Conservation (phyloP, 208 protist genomes). For the Naegleria lovaniensis region DNA sequence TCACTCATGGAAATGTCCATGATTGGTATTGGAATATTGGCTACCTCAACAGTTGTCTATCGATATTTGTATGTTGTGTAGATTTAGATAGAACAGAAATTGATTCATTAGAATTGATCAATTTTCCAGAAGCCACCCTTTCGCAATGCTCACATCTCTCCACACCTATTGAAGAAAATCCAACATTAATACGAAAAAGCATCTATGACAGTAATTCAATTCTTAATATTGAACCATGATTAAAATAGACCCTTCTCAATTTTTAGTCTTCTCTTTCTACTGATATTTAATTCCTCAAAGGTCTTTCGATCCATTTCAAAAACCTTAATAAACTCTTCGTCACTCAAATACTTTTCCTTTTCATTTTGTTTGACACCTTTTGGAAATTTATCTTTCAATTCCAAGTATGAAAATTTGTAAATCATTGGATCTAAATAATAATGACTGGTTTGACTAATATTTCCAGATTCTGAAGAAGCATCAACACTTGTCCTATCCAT, state of each 20-base stretch:
- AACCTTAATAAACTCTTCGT: neutral
- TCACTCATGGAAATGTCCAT: neutral
- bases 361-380: neutral
- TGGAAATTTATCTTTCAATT: constrained; percentile 22
- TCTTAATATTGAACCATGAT: too few relatives aligned
- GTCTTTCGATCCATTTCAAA: neutral
- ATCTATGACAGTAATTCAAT: too few relatives aligned
- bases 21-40: neutral
- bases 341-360: neutral
- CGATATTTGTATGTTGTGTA: neutral
- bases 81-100: too few relatives aligned
- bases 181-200: too few relatives aligned
- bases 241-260: constrained; percentile 3
- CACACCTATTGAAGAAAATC: too few relatives aligned
- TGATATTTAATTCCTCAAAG: neutral
- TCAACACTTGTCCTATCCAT: too few relatives aligned
- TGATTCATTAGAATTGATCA: too few relatives aligned
- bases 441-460: neutral
- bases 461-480: neutral
- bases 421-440: neutral
- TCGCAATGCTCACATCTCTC: too few relatives aligned
- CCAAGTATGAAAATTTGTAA: constrained; percentile 8
- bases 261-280: neutral
- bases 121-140: too few relatives aligned
- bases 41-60: neutral